These are phyloP conservation scores for Jatropha podagrica DNA, from an alignment of 441 rosid genomes.

Conservation along the genomic window DNA sequence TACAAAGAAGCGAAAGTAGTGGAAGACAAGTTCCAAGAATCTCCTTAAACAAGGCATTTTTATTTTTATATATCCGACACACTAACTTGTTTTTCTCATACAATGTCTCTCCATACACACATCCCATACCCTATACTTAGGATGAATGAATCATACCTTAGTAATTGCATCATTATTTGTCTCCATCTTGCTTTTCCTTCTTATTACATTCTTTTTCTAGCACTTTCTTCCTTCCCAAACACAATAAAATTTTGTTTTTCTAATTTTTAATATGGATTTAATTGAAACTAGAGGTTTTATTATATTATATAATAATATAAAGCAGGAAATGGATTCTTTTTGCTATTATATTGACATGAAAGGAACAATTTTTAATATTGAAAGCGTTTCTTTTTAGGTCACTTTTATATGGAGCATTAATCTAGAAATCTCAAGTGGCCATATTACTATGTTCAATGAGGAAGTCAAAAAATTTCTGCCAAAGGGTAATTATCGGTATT, in stretches of 20 bases:
- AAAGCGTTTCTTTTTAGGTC: conserved; percentile 2
- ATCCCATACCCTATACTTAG: conserved; percentile 21
- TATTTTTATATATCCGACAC: conserved; percentile 9
- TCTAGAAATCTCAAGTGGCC: neutral
- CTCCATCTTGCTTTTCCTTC: neutral
- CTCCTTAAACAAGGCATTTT: conserved; percentile 16
- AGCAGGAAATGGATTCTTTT: neutral
- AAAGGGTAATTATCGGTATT: no score
- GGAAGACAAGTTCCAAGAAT: conserved; percentile 40
- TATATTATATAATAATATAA: neutral
- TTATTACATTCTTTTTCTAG: neutral
- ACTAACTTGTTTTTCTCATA: conserved; percentile 10
- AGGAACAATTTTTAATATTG: neutral
- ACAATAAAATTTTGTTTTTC: neutral
- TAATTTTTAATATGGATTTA: no score
- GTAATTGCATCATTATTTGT: conserved; percentile 6
- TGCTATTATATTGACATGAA: neutral
- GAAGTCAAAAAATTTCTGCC: no score
- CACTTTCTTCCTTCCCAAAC: conserved; percentile 6
- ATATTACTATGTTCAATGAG: neutral
- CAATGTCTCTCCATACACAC: conserved; percentile 26
- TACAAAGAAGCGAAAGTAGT: conserved; percentile 4
- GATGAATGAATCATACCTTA: no score
- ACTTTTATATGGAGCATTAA: neutral
- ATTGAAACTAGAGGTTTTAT: neutral